phyloP scores from a whole-genome alignment of 345 rosid species.

The Gossypium australe region DNA sequence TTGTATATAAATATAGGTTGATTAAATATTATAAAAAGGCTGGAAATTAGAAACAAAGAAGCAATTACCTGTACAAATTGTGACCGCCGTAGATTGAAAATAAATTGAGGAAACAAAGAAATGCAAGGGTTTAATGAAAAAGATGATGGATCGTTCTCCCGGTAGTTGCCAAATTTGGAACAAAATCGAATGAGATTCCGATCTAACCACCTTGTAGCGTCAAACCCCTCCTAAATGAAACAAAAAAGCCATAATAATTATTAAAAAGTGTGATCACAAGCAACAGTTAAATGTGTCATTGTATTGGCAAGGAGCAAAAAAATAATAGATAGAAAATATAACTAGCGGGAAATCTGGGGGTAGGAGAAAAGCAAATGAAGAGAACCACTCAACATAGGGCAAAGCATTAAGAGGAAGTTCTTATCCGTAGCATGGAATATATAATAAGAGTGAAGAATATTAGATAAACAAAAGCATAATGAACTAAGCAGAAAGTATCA shows the following conservation, averaged over 20 bases:
- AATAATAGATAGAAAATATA: background rate
- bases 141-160: conserved; percentile 94
- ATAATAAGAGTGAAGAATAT: background rate
- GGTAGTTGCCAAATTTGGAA: conserved; percentile 89
- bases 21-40: conserved; percentile 5
- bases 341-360: background rate
- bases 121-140: conserved; percentile 52
- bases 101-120: conserved; percentile 96
- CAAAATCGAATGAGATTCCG: conserved; percentile 91
- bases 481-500: conserved; percentile 6
- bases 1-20: background rate
- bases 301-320: background rate
- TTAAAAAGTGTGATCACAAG: background rate
- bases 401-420: background rate
- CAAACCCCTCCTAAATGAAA: conserved; percentile 49
- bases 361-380: background rate
- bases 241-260: conserved; percentile 11
- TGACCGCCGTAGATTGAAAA: conserved; percentile 94
- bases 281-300: background rate
- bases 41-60: background rate
- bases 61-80: conserved; percentile 89
- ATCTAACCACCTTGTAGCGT: conserved; percentile 86
- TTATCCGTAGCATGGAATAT: background rate
- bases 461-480: background rate
- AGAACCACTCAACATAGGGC: background rate